Base-by-base conservation (phyloP, 1,139 yeast genomes). In the Magnusiomyces starmeri region DNA sequence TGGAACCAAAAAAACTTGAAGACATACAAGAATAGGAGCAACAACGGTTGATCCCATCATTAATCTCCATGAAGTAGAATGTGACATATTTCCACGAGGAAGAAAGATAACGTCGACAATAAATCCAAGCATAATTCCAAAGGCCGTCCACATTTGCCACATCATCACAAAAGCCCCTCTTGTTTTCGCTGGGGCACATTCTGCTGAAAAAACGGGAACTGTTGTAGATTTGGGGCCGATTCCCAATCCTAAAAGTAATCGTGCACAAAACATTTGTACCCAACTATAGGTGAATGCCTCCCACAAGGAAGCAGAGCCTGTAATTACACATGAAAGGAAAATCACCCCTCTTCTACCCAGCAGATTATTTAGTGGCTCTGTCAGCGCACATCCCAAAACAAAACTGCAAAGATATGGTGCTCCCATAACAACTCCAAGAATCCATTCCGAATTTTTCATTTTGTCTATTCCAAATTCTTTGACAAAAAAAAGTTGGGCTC, bases 101-200 rank as follows among this genome's bases (percentile, higher is more conserved):
- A 57, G 70, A 59, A 80, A 84, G 0, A 87, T 87, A 53, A 85
- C 71, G 24, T 82, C 76, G 47, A 85, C 75, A 51, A 83, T 82
- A 65, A 84, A 84, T 49, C 95, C 95, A 61, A 85, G 73, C 81
- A 84, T 83, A 62, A 86, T 85, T 62, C 95, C 95, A 56, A 83
- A 82, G 4, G 95, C 95, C 9, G 95, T 86, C 77, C 85, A 85
- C 66, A 84, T 78, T 70, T 86, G 95, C 95, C 95, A 86, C 73
- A 83, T 77, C 92, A 85, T 85, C 49, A 85, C 89, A 57, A 86
- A 70, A 2, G 89, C 80, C 57, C 95, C 95, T 64, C 95, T 76
- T 57, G 85, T 81, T 39, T 76, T 75, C 41, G 84, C 82, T 2
- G 95, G 95, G 3, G 87, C 73, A 66, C 88, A 82, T 65, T 86